Evolutionary conservation across 139 green algal genomes (phyloP), one percentile per base, ranked within the genome.

Genomic region (Astrephomene gubernaculifera): DNA sequence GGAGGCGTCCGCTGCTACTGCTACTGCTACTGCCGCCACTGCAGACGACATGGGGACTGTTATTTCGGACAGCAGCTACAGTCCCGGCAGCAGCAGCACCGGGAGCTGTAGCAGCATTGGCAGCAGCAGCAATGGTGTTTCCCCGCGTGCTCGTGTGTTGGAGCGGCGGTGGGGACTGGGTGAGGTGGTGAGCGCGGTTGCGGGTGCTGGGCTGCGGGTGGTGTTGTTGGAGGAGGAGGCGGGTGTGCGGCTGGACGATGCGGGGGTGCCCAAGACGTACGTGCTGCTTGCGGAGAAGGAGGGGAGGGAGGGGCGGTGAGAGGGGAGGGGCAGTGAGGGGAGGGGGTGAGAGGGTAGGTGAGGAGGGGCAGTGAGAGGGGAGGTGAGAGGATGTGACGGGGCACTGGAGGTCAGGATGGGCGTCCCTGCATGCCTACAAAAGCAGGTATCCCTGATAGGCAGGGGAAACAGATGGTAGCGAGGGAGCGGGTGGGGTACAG

Each of bases 181-280:
- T 1, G 90, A 93, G 54, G 81, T 93, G 3, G 81, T 93, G 17
- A 93, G 54, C 27, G 75, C 79, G 22, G 87, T 89, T 17, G 71
- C 68, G 36, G 81, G 89, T 1, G 36, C 12, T 8, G 76, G 75
- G 22, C 73, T 78, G 10, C 35, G 78, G 79, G 29, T 19, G 39
- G 39, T 93, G 63, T 3, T 33, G 35, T 57, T 93, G 63, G 90
- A 90, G 3, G 90, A 93, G 78, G 90, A 93, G 70, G 79, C 81
- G 24, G 85, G 87, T 0, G 61, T 79, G 1, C 87, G 89, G 63
- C 53, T 71, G 35, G 87, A 83, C 64, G 87, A 93, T 44, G 57
- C 38, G 45, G 90, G 90, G 2, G 49, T 92, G 53, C 89, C 89
- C 31, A 92, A 92, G 71, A 8, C 86, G 25, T 92, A 82, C 70